Percentiles rank a stretch among this genome's conserved stretches.
Conservation (phyloP, 345 rosid species). For the Citrus australasica region DNA sequence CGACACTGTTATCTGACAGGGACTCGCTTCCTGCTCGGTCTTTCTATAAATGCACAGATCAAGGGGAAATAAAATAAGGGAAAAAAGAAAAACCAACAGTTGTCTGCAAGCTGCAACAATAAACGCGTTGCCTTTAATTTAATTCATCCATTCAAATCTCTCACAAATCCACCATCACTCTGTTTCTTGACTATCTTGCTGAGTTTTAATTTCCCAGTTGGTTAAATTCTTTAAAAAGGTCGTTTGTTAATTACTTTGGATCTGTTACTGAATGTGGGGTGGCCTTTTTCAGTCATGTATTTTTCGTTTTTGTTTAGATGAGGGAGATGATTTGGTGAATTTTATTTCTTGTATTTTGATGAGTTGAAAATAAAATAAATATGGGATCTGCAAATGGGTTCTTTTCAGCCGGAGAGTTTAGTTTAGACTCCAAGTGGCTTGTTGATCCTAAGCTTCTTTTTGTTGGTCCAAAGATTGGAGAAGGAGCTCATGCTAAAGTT, state of each 20-base stretch:
- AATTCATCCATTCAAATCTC: not conserved
- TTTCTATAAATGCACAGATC: slow-evolving; percentile 1
- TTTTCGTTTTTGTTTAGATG: slow-evolving; percentile 13
- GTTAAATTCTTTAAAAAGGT: slow-evolving; percentile 6
- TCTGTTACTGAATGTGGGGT: slow-evolving; percentile 27
- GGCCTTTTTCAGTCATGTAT: slow-evolving; percentile 9
- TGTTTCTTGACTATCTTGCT: not conserved
- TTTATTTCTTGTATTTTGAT: slow-evolving; percentile 14
- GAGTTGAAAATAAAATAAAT: slow-evolving; percentile 13
- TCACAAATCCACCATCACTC: not conserved
- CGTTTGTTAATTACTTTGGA: slow-evolving; percentile 38
- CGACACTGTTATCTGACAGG: slow-evolving; percentile 12
- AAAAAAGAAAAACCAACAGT: not conserved
- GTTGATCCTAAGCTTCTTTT: slow-evolving; percentile 87
- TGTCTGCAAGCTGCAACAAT: not conserved
- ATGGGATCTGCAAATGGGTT: slow-evolving; percentile 89
- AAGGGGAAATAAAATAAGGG: not conserved
- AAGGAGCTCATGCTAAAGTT: slow-evolving; percentile 98
- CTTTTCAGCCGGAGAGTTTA: slow-evolving; percentile 49
- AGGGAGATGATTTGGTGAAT: slow-evolving; percentile 14
- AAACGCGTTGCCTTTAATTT: not conserved
- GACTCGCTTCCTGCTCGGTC: slow-evolving; percentile 20
- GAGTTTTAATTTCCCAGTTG: slow-evolving; percentile 4
- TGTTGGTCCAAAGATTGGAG: slow-evolving; percentile 98
- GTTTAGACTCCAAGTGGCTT: slow-evolving; percentile 82